Base-by-base conservation (phyloP, 1,284 basidiomycete species). In the Ceratobasidium sp. region DNA sequence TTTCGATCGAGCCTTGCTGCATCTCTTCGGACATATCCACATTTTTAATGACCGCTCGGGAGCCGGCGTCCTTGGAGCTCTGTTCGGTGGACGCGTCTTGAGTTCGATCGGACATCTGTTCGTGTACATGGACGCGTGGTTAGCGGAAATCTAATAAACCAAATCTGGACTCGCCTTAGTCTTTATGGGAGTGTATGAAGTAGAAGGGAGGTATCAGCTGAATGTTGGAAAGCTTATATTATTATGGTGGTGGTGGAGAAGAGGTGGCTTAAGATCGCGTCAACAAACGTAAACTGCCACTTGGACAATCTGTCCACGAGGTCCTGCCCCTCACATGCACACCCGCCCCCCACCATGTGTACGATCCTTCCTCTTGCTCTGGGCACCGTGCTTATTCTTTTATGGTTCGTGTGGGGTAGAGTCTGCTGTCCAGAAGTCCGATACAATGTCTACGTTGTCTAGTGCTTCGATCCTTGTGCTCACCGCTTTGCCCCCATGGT, bases 1-100 rank as follows among this genome's bases (percentile, higher is more conserved):
- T 90, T 80, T 98, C 94, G 79, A 99, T 92, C 78, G 91, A 91
- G 83, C 94, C 91, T 83, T 94, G 91, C 84, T 98, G 96, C 95
- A 98, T 95, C 80, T 98, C 95, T 77, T 98, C 94, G 76, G 86
- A 88, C 97, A 99, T 99, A 85, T 99, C 97, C 75, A 97, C 96
- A 81, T 94, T 96, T 86, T 98, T 98, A 82, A 98, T 95, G 84
- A 95, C 91, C 56, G 96, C 94, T 82, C 94, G 95, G 76, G 91
- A 88, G 27, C 56, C 69, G n/a, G 57, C 15, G 6, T 62, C 59
- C 47, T 73, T 73, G 22, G 63, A 65, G 24, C 36, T 48, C 7
- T 60, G 47, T 15, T 36, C 36, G 6, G 69, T 62, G 1, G 69
- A 63, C 69, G 59, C 59, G 69, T 73, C 69, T 63, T 73, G 69